These are phyloP conservation scores for Colletotrichum kahawae DNA, from an alignment of 2,329 filamentous ascomycete species.

Conservation along the genomic window DNA sequence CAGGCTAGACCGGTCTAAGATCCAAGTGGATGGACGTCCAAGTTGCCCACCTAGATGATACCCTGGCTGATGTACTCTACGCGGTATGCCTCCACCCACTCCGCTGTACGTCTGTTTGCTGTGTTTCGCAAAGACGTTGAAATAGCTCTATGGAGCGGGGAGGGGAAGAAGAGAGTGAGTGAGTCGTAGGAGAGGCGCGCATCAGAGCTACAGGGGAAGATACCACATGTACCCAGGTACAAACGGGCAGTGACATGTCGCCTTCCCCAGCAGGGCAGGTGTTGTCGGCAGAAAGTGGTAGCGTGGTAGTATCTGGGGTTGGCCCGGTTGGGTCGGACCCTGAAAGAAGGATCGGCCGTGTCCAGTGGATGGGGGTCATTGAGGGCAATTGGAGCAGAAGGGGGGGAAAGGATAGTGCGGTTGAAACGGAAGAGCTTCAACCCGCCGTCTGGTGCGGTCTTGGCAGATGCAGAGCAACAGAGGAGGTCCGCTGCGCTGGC, in stretches of 20 bases:
- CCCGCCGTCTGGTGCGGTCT: slow-evolving; percentile 13
- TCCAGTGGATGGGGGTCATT: slow-evolving; percentile 12
- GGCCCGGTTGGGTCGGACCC: slow-evolving; percentile 16
- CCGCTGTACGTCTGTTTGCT: not conserved
- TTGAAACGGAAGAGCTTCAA: slow-evolving; percentile 23
- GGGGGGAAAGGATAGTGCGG: slow-evolving; percentile 3
- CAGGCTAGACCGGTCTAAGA: slow-evolving; percentile 18
- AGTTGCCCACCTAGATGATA: not conserved
- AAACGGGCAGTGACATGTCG: not conserved
- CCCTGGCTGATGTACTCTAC: not conserved
- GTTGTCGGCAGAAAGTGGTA: slow-evolving; percentile 6
- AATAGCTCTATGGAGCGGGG: not conserved
- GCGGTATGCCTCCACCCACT: not conserved
- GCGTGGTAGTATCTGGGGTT: slow-evolving; percentile 15
- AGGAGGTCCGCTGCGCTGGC: slow-evolving; percentile 15
- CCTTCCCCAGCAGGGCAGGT: not conserved
- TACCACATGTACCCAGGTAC: not conserved
- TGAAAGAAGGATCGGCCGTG: slow-evolving; percentile 20
- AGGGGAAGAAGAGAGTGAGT: not conserved
- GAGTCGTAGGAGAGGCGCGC: not conserved
- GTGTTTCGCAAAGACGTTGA: not conserved
- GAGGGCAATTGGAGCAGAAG: not conserved
- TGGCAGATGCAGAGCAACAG: slow-evolving; percentile 17
- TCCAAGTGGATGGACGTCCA: slow-evolving; percentile 10
- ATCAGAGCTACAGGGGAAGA: not conserved